These are phyloP conservation scores for Apiospora aurea DNA, from an alignment of 2,329 filamentous ascomycete genomes.

Conservation along the genomic window DNA sequence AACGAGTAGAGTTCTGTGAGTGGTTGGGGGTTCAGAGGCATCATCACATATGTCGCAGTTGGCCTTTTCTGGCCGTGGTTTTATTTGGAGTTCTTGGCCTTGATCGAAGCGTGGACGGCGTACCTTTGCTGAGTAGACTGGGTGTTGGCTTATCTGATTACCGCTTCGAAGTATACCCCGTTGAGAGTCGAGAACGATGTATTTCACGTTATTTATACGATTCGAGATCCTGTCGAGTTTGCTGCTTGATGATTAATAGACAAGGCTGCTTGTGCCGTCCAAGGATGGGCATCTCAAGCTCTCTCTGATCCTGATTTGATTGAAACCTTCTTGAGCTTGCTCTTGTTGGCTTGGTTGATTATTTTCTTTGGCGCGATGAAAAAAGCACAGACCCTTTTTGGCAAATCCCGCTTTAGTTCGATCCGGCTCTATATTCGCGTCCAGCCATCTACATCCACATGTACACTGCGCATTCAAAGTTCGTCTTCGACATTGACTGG, in stretches of 20 bases:
- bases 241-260: not conserved
- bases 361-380: not conserved
- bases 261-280: not conserved
- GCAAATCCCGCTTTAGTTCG: not conserved
- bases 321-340: not conserved
- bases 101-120: not conserved
- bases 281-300: too few species aligned
- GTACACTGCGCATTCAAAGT: not conserved
- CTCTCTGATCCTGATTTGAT: too few species aligned
- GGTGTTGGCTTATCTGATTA: not conserved
- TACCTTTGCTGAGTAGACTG: not conserved
- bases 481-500: not conserved
- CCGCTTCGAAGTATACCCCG: constrained; percentile 7
- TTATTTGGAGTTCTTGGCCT: not conserved
- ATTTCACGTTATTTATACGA: not conserved
- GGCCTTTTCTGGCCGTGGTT: not conserved
- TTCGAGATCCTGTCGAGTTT: not conserved
- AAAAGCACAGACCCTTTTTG: constrained; percentile 19
- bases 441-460: not conserved
- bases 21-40: not conserved
- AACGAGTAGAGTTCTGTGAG: not conserved
- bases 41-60: not conserved
- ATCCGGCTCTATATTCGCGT: not conserved
- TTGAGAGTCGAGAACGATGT: not conserved
- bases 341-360: not conserved